phyloP scores from a whole-genome alignment of 371 early-diverging fungal species.

The Mortierella polycephala region DNA sequence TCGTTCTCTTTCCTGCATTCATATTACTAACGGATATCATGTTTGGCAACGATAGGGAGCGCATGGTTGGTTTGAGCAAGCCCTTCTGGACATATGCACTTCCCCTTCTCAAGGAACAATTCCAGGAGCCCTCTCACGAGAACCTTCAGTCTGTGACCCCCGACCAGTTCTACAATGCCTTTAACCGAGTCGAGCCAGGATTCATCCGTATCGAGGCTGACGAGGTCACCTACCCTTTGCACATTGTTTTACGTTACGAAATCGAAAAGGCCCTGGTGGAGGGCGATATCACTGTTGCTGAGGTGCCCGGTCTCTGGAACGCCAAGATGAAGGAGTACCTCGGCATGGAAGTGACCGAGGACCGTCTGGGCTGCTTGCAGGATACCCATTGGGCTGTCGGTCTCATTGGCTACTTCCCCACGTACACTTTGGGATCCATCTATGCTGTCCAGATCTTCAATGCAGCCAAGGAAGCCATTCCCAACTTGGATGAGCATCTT shows the following conservation, averaged over 20 bases:
- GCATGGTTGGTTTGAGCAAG: constrained; percentile 51
- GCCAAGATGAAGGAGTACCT: constrained; percentile 58
- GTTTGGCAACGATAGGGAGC: constrained; percentile 29
- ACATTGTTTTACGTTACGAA: constrained; percentile 57
- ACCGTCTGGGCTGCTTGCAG: constrained; percentile 54
- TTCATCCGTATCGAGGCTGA: constrained; percentile 57
- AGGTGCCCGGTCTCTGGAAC: constrained; percentile 54
- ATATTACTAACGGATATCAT: too few relatives aligned
- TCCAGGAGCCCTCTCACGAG: constrained; percentile 31
- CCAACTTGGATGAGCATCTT: constrained; percentile 44
- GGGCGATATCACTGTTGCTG: constrained; percentile 47
- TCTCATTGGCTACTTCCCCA: constrained; percentile 55
- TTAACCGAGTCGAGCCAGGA: constrained; percentile 51
- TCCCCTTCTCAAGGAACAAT: constrained; percentile 47
- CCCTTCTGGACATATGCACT: constrained; percentile 54
- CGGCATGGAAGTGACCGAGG: constrained; percentile 46
- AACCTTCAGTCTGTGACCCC: constrained; percentile 27
- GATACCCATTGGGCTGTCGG: constrained; percentile 57
- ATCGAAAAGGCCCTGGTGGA: constrained; percentile 54
- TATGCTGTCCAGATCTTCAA: constrained; percentile 51
- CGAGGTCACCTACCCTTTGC: constrained; percentile 57
- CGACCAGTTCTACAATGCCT: constrained; percentile 37
- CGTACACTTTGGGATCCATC: constrained; percentile 56
- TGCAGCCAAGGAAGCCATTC: constrained; percentile 41
- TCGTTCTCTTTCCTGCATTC: too few relatives aligned